Base-by-base conservation (phyloP, 2,329 filamentous ascomycete species). In the Fusarium duplospermum region DNA sequence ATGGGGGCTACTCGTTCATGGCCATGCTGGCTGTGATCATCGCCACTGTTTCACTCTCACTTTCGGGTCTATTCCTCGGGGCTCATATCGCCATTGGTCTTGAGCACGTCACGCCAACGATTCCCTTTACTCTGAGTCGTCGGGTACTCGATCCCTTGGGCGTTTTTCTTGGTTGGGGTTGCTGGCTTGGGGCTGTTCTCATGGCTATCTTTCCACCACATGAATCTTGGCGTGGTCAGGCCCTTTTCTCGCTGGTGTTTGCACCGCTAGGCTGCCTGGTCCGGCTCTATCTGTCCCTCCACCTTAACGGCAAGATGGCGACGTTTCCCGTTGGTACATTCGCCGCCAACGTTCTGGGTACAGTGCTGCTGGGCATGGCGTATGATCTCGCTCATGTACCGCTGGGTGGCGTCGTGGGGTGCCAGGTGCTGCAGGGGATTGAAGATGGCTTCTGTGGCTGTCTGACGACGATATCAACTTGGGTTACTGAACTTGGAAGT, bases 321-420 rank as follows among this genome's bases (percentile, higher is more conserved):
- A 84, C 87, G 0, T 98, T 98, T 75, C 96, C 96, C 0, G 82
- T 98, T 0, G 96, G 96, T 3, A 98, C 96, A 0, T 98, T 98
- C 77, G 83, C 85, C 0, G 94, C 93, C 31, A 98, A 98, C 78
- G 86, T 97, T 6, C 81, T 92, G 16, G 96, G 95, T 6, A 95
- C 94, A 0, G 88, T 88, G 0, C 82, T 98, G 18, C 82, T 97
- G 59, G 95, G 90, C 16, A 91, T 94, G 87, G 89, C 91, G 33
- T 97, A 90, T 85, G 93, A 97, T 78, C 84, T 98, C 60, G 93
- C 94, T 73, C 94, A 94, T 78, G 88, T 87, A 0, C 88, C 87
- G 0, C 72, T 87, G 2, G 88, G 89, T 1, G 88, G 89, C 6
- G 80, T 89, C 2, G 78, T 91, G 0, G 91, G 90, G 1, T 95